Conservation (phyloP, 2,329 filamentous ascomycete species). For the Fusarium metavorans region DNA sequence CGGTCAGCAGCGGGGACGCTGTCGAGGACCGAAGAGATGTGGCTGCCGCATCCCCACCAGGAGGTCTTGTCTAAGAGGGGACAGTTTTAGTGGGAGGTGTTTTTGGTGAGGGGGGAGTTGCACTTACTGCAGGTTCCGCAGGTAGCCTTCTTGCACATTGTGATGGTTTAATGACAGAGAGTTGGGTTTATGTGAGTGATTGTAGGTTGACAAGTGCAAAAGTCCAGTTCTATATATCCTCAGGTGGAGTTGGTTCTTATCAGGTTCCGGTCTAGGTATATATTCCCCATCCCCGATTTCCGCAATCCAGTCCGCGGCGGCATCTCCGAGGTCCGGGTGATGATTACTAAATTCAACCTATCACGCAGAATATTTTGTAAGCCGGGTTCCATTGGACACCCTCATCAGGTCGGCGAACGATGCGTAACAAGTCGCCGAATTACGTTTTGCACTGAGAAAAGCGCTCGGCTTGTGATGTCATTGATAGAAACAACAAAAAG, state of each 20-base stretch:
- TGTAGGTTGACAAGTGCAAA: not conserved
- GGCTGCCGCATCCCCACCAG: constrained; percentile 75
- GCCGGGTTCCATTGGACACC: not conserved
- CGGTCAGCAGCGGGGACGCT: constrained; percentile 67
- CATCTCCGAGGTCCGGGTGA: not conserved
- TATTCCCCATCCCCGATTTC: not conserved
- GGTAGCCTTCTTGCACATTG: constrained; percentile 74
- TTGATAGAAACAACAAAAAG: not conserved
- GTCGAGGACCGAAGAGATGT: constrained; percentile 73
- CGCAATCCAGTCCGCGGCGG: not conserved
- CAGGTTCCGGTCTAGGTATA: not conserved
- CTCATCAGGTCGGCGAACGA: not conserved
- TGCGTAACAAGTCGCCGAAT: not conserved
- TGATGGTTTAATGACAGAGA: not conserved
- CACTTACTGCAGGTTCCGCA: constrained; percentile 73
- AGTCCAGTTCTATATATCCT: constrained; percentile 4
- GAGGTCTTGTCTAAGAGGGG: constrained; percentile 46
- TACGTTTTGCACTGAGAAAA: not conserved
- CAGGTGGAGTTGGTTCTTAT: constrained; percentile 9
- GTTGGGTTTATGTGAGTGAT: not conserved
- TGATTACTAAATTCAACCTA: not conserved
- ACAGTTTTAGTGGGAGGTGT: no score
- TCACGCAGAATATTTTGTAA: not conserved
- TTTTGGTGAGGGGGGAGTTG: not conserved
- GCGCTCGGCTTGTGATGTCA: constrained; percentile 16